phyloP scores from a whole-genome alignment of 768 basidiomycete genomes.

The Leccinum variicolor region DNA sequence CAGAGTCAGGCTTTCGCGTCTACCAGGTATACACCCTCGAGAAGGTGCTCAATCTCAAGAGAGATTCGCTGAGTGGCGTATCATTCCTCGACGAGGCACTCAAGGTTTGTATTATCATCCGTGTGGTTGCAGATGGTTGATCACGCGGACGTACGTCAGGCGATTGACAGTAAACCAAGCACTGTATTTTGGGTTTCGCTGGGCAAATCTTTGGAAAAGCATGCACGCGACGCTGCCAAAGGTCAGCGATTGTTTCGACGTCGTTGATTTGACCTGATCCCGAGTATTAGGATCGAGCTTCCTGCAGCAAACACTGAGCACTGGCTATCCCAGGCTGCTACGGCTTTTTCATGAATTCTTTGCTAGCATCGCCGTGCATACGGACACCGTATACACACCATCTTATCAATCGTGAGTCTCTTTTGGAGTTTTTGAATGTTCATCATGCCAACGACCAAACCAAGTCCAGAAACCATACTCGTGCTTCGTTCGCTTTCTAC shows the following conservation, averaged over 20 bases:
- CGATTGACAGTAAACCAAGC: slow-evolving; percentile 88
- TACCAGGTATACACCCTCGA: slow-evolving; percentile 88
- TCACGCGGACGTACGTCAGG: slow-evolving; percentile 37
- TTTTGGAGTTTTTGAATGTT: not conserved
- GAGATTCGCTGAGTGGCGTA: slow-evolving; percentile 70
- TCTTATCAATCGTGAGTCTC: slow-evolving; percentile 72
- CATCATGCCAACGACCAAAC: not conserved
- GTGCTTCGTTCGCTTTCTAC: slow-evolving; percentile 78
- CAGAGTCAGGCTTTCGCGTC: not conserved
- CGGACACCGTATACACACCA: slow-evolving; percentile 87
- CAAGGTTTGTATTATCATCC: slow-evolving; percentile 53
- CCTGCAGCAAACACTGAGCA: slow-evolving; percentile 83
- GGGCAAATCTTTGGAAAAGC: slow-evolving; percentile 75
- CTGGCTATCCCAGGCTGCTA: slow-evolving; percentile 83
- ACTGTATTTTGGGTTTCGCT: slow-evolving; percentile 88
- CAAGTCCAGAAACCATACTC: slow-evolving; percentile 88
- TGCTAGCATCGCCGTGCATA: slow-evolving; percentile 90
- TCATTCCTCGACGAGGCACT: slow-evolving; percentile 91
- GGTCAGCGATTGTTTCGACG: slow-evolving; percentile 39
- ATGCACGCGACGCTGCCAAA: slow-evolving; percentile 76
- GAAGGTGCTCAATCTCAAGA: slow-evolving; percentile 88
- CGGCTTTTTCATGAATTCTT: slow-evolving; percentile 97
- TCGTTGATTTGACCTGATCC: slow-evolving; percentile 2
- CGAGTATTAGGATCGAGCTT: slow-evolving; percentile 70
- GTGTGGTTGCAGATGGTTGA: not conserved